These are phyloP conservation scores for Azolla pinnata DNA, from an alignment of 75 land plant species.

Conservation along the genomic window DNA sequence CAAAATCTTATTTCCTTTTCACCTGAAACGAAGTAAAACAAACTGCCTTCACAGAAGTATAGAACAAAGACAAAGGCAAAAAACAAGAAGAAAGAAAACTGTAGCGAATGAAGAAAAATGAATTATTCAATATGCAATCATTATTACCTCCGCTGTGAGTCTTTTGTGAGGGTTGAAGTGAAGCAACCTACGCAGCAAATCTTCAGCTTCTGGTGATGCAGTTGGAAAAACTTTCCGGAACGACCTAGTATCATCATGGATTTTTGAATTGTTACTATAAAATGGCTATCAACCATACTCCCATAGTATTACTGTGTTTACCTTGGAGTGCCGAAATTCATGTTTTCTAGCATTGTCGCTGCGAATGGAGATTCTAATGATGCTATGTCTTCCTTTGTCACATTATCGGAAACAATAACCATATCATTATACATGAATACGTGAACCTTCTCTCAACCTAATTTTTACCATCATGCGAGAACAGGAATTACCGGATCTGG, in stretches of 20 bases:
- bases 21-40: too few species aligned
- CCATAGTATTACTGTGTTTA: too few species aligned
- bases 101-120: not conserved
- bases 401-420: not conserved
- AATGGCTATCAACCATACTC: too few species aligned
- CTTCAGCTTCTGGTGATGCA: slow-evolving; percentile 32
- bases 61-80: too few species aligned
- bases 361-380: slow-evolving; percentile 36
- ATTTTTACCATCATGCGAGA: not conserved
- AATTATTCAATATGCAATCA: not conserved
- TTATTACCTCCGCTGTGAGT: slow-evolving; percentile 30
- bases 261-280: too few species aligned
- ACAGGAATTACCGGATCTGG: slow-evolving; percentile 26
- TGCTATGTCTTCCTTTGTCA: slow-evolving; percentile 30
- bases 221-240: slow-evolving; percentile 27
- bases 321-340: slow-evolving; percentile 15
- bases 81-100: too few species aligned
- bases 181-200: slow-evolving; percentile 20
- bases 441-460: not conserved
- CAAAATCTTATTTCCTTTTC: too few species aligned
- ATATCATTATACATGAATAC: too few species aligned
- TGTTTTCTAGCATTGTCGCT: slow-evolving; percentile 31
- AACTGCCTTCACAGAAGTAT: too few species aligned
- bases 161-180: slow-evolving; percentile 36
- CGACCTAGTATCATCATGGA: slow-evolving; percentile 19